A percentile compares a stretch with the other conserved stretches of the same genome.
Evolutionary conservation across 768 basidiomycete species (phyloP).

Genomic region (Clitopilus hobsonii): DNA sequence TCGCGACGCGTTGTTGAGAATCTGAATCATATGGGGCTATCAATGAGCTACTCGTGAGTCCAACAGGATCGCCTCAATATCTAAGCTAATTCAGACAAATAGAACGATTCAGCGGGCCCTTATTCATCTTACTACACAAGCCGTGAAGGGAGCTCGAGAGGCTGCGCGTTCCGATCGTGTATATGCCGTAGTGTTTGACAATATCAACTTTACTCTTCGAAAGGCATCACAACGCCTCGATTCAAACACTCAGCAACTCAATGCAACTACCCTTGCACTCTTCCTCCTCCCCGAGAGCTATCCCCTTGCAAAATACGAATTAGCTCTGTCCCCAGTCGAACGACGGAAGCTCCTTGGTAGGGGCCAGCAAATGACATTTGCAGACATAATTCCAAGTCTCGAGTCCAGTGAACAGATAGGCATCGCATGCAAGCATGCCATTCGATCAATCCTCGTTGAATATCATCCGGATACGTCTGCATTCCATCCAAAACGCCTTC

Average conservation of each 20-base stretch:
- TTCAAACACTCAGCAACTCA: neutral
- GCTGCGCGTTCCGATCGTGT: neutral
- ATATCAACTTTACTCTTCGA: neutral
- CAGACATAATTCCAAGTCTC: neutral
- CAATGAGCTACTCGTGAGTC: neutral
- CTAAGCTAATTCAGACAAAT: neutral
- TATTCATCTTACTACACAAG: neutral
- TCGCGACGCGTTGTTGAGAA: neutral
- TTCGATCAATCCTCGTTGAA: neutral
- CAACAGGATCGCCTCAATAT: neutral
- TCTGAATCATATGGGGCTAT: neutral
- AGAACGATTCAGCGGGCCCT: neutral
- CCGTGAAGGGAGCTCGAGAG: neutral
- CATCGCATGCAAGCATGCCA: neutral
- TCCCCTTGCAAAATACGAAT: neutral
- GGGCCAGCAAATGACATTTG: neutral
- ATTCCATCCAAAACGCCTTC: neutral
- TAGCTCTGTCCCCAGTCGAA: neutral
- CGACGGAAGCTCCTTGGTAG: neutral
- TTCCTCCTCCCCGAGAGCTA: neutral
- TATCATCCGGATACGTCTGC: neutral
- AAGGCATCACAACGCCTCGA: neutral
- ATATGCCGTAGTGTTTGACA: neutral
- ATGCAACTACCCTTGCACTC: neutral
- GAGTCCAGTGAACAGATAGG: neutral